These are phyloP conservation scores for Fusarium mangiferae DNA, from an alignment of 2,329 filamentous ascomycete species.

Conservation along the genomic window DNA sequence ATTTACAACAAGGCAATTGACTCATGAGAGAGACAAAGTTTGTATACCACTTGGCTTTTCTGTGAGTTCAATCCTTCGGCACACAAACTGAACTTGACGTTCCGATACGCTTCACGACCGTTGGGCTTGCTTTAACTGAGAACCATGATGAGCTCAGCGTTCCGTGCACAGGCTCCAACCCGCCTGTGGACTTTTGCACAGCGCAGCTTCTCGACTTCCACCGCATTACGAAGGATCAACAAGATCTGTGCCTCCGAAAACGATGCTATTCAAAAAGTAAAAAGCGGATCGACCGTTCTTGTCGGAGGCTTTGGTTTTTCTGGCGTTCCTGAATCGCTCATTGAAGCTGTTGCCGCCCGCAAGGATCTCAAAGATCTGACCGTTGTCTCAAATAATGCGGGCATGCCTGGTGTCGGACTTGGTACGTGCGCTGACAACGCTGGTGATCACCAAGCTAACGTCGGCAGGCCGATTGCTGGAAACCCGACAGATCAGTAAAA, in stretches of 20 bases:
- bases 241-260: constrained; percentile 76
- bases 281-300: constrained; percentile 76
- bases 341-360: constrained; percentile 64
- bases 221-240: constrained; percentile 62
- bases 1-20: neutral
- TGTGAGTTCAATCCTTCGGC: too few species aligned
- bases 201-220: neutral
- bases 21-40: neutral
- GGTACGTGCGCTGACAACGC: constrained; percentile 54
- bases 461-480: constrained; percentile 5
- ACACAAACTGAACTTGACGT: rapidly evolving
- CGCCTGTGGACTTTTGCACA: rapidly evolving
- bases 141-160: neutral
- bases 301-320: constrained; percentile 86
- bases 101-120: too few species aligned
- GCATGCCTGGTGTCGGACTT: constrained; percentile 80
- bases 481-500: constrained; percentile 80
- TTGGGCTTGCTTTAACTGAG: too few species aligned
- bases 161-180: neutral
- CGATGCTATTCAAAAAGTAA: constrained; percentile 77
- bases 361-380: constrained; percentile 79
- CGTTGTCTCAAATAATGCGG: constrained; percentile 92
- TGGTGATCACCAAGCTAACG: constrained; percentile 63
- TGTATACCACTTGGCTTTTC: too few species aligned
- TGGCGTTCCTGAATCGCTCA: constrained; percentile 83